Evolutionary conservation across 2,329 filamentous ascomycete genomes (phyloP).

Genomic region (Aspergillus brasiliensis): DNA sequence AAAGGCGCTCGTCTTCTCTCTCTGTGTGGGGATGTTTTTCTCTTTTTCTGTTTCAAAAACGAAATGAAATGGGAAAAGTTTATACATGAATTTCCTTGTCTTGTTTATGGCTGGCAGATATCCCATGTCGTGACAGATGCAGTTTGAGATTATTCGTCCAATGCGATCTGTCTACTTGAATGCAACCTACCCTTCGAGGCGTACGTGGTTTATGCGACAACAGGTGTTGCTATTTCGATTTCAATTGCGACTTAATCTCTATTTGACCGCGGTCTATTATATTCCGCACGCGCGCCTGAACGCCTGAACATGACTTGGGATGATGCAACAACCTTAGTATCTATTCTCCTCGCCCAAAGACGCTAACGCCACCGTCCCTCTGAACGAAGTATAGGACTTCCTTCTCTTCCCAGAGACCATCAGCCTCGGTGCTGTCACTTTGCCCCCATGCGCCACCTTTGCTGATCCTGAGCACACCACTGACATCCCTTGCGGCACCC

Average conservation of each 20-base stretch:
- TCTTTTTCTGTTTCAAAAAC: slow-evolving; percentile 26
- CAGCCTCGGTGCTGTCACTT: slow-evolving; percentile 30
- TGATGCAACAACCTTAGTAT: slow-evolving; percentile 2
- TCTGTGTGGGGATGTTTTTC: slow-evolving; percentile 30
- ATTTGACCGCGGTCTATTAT: slow-evolving; percentile 13
- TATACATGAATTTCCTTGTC: slow-evolving; percentile 43
- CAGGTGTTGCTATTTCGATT: neutral
- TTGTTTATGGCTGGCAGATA: slow-evolving; percentile 44
- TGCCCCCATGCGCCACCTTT: slow-evolving; percentile 52
- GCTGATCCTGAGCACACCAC: slow-evolving; percentile 79
- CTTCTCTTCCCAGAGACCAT: slow-evolving; percentile 51
- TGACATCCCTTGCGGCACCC: slow-evolving; percentile 86
- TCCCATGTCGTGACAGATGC: slow-evolving; percentile 40
- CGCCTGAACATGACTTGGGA: slow-evolving; percentile 3
- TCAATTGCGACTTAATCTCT: neutral
- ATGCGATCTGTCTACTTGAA: slow-evolving; percentile 36
- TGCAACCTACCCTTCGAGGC: slow-evolving; percentile 13
- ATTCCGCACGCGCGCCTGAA: slow-evolving; percentile 7
- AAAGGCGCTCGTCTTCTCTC: slow-evolving; percentile 16
- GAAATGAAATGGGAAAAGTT: slow-evolving; percentile 30
- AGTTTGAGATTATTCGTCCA: slow-evolving; percentile 34
- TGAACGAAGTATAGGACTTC: slow-evolving; percentile 82
- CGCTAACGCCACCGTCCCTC: slow-evolving; percentile 74
- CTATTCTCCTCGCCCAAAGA: slow-evolving; percentile 79
- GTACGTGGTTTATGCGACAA: slow-evolving; percentile 8